A percentile compares a stretch with the other conserved stretches of the same genome.
Evolutionary conservation across 1,139 yeast genomes (phyloP).

Genomic region (Nakaseomyces bracarensis): DNA sequence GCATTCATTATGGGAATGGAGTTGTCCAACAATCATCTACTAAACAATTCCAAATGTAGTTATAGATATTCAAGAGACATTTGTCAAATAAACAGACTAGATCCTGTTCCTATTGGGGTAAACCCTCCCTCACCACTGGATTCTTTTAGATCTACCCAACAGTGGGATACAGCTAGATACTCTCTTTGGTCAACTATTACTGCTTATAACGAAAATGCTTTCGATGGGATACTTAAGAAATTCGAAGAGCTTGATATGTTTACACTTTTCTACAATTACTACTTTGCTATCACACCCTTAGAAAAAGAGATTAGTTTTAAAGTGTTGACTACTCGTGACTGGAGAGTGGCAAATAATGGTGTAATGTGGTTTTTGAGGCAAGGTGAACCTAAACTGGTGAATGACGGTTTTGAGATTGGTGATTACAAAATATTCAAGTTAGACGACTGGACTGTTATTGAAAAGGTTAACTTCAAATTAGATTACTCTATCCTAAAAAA

Average conservation of each 20-base stretch:
- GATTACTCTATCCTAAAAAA: constrained; percentile 21
- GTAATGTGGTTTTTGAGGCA: constrained; percentile 37
- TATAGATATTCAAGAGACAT: constrained; percentile 26
- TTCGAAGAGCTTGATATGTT: constrained; percentile 30
- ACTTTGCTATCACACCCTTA: constrained; percentile 49
- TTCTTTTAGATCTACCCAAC: constrained; percentile 31
- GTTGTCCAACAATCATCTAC: constrained; percentile 19
- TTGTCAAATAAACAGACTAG: constrained; percentile 24
- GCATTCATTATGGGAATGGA: constrained; percentile 35
- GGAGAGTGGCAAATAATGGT: constrained; percentile 32
- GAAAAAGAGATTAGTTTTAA: constrained; percentile 37
- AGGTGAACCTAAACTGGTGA: constrained; percentile 32
- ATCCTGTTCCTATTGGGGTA: constrained; percentile 26
- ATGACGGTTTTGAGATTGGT: constrained; percentile 35
- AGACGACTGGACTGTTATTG: constrained; percentile 36
- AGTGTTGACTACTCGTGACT: constrained; percentile 32
- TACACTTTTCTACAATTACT: constrained; percentile 54
- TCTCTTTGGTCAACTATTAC: constrained; percentile 14
- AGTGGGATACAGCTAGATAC: constrained; percentile 29
- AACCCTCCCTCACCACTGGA: constrained; percentile 33
- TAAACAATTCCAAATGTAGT: constrained; percentile 24
- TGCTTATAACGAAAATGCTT: constrained; percentile 9
- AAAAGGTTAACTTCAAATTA: constrained; percentile 30
- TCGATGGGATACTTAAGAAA: constrained; percentile 13
- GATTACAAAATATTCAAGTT: constrained; percentile 38